A percentile compares a stretch with the other conserved stretches of the same genome.
These are phyloP conservation scores for Leccinum incarnatum DNA, from an alignment of 768 basidiomycete species.

Conservation along the genomic window DNA sequence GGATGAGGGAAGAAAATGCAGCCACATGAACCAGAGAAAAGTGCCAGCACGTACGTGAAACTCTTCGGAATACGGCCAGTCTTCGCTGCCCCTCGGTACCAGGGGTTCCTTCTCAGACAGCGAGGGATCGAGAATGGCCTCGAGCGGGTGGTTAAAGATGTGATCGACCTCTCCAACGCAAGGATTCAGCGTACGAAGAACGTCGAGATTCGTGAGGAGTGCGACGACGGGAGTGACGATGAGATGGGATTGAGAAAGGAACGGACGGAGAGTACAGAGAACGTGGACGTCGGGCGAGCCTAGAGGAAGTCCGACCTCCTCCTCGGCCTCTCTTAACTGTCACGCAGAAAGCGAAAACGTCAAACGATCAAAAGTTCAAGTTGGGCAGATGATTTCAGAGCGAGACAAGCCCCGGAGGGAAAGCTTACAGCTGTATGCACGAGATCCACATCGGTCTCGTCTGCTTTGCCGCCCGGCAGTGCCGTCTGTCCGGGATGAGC, in stretches of 20 bases:
- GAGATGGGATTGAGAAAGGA: slow-evolving; percentile 62
- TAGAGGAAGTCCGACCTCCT: slow-evolving; percentile 76
- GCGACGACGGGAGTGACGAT: slow-evolving; percentile 81
- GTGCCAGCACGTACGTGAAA: slow-evolving; percentile 54
- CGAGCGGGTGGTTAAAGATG: slow-evolving; percentile 80
- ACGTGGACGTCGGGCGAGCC: slow-evolving; percentile 54
- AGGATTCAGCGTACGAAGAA: slow-evolving; percentile 54
- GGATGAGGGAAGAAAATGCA: not conserved
- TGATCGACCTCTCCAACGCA: slow-evolving; percentile 67
- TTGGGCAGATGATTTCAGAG: not conserved
- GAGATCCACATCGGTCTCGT: slow-evolving; percentile 60
- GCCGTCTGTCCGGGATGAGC: slow-evolving; percentile 83
- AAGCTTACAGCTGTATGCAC: slow-evolving; percentile 71
- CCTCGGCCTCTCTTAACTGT: slow-evolving; percentile 79
- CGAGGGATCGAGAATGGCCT: slow-evolving; percentile 64
- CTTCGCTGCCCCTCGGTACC: slow-evolving; percentile 55
- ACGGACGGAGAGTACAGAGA: slow-evolving; percentile 62
- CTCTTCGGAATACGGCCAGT: slow-evolving; percentile 80
- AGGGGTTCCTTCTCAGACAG: slow-evolving; percentile 44
- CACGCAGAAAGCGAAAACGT: not conserved
- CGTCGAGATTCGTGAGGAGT: slow-evolving; percentile 48
- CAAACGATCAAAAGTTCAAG: not conserved
- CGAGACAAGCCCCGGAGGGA: not conserved
- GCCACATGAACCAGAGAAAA: not conserved
- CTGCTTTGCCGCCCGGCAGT: slow-evolving; percentile 77